Evolutionary conservation across 1,139 yeast species (phyloP), one percentile per base, ranked within the genome.

Genomic region (Nakaseomyces delphensis): DNA sequence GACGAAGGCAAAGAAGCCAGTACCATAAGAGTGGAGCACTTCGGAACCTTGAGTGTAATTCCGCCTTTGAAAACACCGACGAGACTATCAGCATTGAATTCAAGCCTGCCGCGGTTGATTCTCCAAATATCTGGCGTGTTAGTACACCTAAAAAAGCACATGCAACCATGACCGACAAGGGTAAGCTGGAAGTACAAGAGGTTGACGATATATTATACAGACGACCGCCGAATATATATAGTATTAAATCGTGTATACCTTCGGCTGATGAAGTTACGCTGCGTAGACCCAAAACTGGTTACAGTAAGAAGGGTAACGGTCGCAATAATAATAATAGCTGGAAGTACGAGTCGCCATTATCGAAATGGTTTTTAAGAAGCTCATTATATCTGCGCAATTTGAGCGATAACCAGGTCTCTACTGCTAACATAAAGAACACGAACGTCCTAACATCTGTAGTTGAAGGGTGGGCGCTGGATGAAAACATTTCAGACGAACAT

Each of bases 281-380:
- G 25, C 24, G 23, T 7, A 24, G 9, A 13, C 15, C n/a, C 8
- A 35, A 20, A 28, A 35, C 18, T 23, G 23, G 29, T 19, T 14
- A 20, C 9, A 14, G 28, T 13, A 15, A 44, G 43, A 21, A 21
- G 24, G 9, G 8, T 9, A 6, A 9, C 24, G 24, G 24, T 9
- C 24, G 9, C n/a, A n/a, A n/a, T n/a, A n/a, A n/a, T n/a, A n/a
- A n/a, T 6, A 25, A 25, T 6, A 49, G 47, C 36, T 58, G 63
- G 62, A 50, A 43, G 24, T 57, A 58, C 45, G 54, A 51, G 18
- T 59, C 64, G 3, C 64, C 63, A 3, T 43, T 59, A 11, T 57
- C 63, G 4, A 51, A 53, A 41, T 58, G 63, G 63, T 58, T 59
- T 41, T 40, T 58, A 18, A 50, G 60, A 30, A 54, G 55, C 20